A percentile compares a stretch with the other conserved stretches of the same genome.
Evolutionary conservation across 2,329 filamentous ascomycete species (phyloP).

Genomic region (Colletotrichum coccodes): DNA sequence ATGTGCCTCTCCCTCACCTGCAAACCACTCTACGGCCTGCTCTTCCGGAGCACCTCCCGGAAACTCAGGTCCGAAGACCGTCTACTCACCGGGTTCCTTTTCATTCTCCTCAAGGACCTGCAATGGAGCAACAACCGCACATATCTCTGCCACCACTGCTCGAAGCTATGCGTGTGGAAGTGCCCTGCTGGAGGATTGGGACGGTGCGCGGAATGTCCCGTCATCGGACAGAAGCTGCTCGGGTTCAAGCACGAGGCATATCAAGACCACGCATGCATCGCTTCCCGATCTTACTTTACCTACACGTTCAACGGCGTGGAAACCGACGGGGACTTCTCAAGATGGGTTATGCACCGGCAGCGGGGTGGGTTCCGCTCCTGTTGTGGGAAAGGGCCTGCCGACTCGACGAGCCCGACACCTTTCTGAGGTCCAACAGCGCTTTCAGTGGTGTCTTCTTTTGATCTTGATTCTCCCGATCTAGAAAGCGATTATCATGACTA

Average conservation of each 20-base stretch:
- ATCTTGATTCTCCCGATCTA: neutral
- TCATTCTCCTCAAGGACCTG: constrained; percentile 16
- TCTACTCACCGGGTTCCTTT: neutral
- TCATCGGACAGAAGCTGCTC: neutral
- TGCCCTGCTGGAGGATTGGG: neutral
- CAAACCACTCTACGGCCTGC: constrained; percentile 18
- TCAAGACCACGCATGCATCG: neutral
- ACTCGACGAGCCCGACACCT: neutral
- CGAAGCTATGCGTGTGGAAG: neutral
- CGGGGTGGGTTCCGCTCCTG: neutral
- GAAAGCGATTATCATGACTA: neutral
- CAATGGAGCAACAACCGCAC: neutral
- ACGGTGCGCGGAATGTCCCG: neutral
- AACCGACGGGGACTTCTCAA: neutral
- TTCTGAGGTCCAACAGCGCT: neutral
- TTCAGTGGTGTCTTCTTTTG: neutral
- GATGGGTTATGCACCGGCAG: constrained; percentile 7
- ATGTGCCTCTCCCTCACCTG: constrained; percentile 23
- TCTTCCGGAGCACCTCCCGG: neutral
- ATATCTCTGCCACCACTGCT: constrained; percentile 24
- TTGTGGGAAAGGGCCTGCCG: neutral
- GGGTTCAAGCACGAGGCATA: neutral
- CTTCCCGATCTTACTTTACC: neutral
- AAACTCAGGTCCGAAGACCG: neutral
- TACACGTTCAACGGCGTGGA: neutral